Percentiles rank a stretch among this genome's conserved stretches.
These are phyloP conservation scores for Sporothrix mexicana DNA, from an alignment of 2,329 filamentous ascomycete genomes.

Conservation along the genomic window DNA sequence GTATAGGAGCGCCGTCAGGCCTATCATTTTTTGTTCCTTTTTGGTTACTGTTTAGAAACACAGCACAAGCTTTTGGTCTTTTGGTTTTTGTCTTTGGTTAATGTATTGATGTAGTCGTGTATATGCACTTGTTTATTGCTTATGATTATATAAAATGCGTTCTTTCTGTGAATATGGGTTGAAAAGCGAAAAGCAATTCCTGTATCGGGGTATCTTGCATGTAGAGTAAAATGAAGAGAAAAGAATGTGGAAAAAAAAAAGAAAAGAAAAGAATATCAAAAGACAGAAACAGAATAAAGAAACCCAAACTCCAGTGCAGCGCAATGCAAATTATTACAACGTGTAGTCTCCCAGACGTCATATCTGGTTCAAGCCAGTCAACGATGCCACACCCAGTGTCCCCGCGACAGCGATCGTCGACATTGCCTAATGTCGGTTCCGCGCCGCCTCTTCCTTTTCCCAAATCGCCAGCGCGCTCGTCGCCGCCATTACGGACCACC, in stretches of 20 bases:
- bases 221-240: not conserved
- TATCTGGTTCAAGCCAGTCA: no score
- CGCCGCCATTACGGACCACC: slow-evolving; percentile 53
- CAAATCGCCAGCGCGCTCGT: slow-evolving; percentile 47
- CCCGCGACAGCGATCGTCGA: not conserved
- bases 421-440: slow-evolving; percentile 19
- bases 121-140: not conserved
- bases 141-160: not conserved
- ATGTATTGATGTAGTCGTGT: not conserved
- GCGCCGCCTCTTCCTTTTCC: slow-evolving; percentile 36
- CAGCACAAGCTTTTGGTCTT: slow-evolving; percentile 2
- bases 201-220: slow-evolving; percentile 30
- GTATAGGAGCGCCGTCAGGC: slow-evolving; percentile 58
- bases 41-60: not conserved
- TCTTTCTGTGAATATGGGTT: not conserved
- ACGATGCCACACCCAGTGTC: no score
- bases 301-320: not conserved
- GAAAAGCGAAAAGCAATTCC: not conserved
- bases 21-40: not conserved
- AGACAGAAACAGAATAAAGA: not conserved
- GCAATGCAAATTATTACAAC: no score
- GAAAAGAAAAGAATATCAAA: not conserved
- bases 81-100: not conserved
- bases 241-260: not conserved
- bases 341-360: no score